Conservation (phyloP, 495 filamentous ascomycete genomes). For the Podospora australis region DNA sequence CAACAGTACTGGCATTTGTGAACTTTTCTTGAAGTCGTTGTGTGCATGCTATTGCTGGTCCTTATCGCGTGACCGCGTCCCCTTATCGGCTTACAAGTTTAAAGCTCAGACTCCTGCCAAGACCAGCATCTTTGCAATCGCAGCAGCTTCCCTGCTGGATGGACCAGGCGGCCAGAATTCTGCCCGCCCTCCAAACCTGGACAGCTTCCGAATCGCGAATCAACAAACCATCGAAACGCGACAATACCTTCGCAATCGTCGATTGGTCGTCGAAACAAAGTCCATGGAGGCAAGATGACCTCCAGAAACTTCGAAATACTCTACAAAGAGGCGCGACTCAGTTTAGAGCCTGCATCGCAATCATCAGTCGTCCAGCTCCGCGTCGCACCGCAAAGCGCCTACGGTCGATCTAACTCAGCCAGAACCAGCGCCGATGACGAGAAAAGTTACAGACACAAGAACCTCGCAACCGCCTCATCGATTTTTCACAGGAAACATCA, state of each 20-base stretch:
- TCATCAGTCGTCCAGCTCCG: conserved; percentile 66
- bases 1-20: too few species aligned
- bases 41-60: neutral
- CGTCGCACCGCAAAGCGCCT: conserved; percentile 49
- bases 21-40: too few species aligned
- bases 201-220: conserved; percentile 19
- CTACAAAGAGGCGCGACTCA: conserved; percentile 82
- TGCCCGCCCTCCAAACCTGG: conserved; percentile 22
- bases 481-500: conserved; percentile 76
- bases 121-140: conserved; percentile 5
- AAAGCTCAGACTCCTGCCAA: conserved; percentile 13
- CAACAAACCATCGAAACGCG: conserved; percentile 17
- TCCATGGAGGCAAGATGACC: conserved; percentile 39
- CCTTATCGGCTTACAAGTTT: too few species aligned
- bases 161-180: conserved; percentile 21
- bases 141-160: conserved; percentile 12
- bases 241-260: conserved; percentile 10
- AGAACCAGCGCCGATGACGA: conserved; percentile 55
- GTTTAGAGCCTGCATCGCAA: conserved; percentile 65
- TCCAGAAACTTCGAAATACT: conserved; percentile 42
- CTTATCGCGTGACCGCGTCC: too few species aligned
- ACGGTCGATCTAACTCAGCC: conserved; percentile 29
- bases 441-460: conserved; percentile 59
- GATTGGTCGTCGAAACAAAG: conserved; percentile 19
- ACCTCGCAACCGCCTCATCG: conserved; percentile 72